Evolutionary conservation across 2,329 filamentous ascomycete species (phyloP).

Genomic region (Ophiostoma montium): DNA sequence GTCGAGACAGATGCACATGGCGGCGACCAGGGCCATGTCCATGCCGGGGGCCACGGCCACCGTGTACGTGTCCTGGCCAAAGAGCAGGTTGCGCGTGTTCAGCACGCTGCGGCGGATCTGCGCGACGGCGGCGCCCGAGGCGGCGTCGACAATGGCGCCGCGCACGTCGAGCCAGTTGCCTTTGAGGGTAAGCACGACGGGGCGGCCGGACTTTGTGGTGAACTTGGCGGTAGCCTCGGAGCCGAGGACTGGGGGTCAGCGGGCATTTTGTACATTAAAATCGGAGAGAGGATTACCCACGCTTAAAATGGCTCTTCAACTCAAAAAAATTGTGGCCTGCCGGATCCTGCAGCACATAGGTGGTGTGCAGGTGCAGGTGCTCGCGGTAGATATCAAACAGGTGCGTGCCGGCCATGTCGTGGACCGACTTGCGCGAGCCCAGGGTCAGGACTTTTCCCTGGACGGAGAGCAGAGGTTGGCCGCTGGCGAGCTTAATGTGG

Average conservation of each 20-base stretch:
- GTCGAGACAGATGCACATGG: constrained; percentile 54
- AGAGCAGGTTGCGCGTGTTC: constrained; percentile 42
- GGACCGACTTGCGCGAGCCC: constrained; percentile 40
- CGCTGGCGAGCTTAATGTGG: constrained; percentile 41
- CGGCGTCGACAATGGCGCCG: constrained; percentile 42
- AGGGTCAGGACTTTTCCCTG: constrained; percentile 39
- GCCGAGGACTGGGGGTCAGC: constrained; percentile 30
- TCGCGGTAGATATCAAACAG: constrained; percentile 46
- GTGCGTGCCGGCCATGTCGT: constrained; percentile 36
- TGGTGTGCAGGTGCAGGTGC: constrained; percentile 33
- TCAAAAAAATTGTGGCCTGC: constrained; percentile 34
- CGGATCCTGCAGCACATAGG: constrained; percentile 34
- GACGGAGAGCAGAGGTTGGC: constrained; percentile 39
- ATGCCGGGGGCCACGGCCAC: constrained; percentile 49
- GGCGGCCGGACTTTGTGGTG: constrained; percentile 30
- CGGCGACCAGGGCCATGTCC: constrained; percentile 50
- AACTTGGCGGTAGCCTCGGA: constrained; percentile 45
- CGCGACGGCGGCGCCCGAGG: constrained; percentile 22
- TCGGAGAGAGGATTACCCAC: constrained; percentile 22
- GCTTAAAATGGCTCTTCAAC: constrained; percentile 38
- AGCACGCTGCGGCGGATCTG: constrained; percentile 33
- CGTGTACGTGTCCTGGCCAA: constrained; percentile 50
- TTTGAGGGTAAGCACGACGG: constrained; percentile 39
- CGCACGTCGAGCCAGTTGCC: constrained; percentile 45
- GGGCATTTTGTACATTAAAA: not conserved